Evolutionary conservation across 257 asterid genomes (phyloP).

Genomic region (Solanum verrucosum): DNA sequence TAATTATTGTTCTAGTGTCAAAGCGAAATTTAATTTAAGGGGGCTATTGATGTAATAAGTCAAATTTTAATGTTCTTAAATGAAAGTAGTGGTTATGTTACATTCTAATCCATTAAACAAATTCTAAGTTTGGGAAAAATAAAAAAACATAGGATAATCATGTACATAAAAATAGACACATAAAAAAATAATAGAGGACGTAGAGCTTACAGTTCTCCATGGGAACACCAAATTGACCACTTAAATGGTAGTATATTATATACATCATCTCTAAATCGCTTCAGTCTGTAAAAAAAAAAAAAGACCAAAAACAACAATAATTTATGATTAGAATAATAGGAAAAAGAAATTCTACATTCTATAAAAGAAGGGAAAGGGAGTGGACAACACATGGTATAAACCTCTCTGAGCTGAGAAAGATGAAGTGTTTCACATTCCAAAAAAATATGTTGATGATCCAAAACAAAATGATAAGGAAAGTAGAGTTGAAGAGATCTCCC

Average conservation of each 20-base stretch:
- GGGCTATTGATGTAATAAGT: background rate
- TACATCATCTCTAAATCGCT: too few relatives aligned
- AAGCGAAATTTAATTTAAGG: background rate
- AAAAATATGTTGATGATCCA: too few relatives aligned
- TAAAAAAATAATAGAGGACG: too few relatives aligned
- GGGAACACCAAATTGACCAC: constrained; percentile 61
- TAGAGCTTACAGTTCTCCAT: constrained; percentile 67
- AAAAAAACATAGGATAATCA: background rate
- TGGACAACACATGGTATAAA: too few relatives aligned
- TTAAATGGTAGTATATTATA: constrained; percentile 19
- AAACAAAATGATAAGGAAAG: too few relatives aligned
- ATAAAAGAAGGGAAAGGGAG: background rate
- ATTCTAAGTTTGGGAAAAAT: background rate
- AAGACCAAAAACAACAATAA: too few relatives aligned
- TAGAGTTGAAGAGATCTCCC: too few relatives aligned
- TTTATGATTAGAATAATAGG: too few relatives aligned
- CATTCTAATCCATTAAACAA: background rate
- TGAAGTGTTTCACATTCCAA: too few relatives aligned
- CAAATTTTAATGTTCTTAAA: background rate
- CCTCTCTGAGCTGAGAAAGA: too few relatives aligned
- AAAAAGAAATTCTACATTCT: background rate
- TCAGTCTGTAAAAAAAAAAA: too few relatives aligned
- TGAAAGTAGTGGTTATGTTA: background rate
- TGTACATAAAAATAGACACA: background rate
- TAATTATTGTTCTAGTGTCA: background rate